These are phyloP conservation scores for Mortierella sp. DNA, from an alignment of 371 early-diverging fungal species.

Conservation along the genomic window DNA sequence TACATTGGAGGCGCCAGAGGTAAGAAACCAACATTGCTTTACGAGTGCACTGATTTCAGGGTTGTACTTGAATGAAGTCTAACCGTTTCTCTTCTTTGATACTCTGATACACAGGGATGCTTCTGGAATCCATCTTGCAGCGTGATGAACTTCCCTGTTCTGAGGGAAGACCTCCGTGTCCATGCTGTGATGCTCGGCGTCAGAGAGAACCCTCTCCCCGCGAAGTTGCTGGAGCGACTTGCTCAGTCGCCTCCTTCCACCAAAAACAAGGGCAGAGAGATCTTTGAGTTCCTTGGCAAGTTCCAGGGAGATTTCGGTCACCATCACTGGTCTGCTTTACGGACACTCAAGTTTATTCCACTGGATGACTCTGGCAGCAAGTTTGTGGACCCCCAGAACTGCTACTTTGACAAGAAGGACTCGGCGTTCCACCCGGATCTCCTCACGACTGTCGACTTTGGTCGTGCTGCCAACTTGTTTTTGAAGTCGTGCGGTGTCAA, in stretches of 20 bases:
- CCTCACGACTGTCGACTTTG: constrained; percentile 84
- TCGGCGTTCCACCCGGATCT: constrained; percentile 66
- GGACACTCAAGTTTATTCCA: constrained; percentile 76
- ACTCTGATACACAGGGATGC: constrained; percentile 59
- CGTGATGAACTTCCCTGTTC: constrained; percentile 77
- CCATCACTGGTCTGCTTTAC: constrained; percentile 69
- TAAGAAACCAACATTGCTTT: background rate
- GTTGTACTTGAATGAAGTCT: background rate
- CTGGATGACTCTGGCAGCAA: constrained; percentile 56
- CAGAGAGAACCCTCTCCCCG: constrained; percentile 70
- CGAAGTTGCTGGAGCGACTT: constrained; percentile 64
- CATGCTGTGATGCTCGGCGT: constrained; percentile 82
- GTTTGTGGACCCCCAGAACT: constrained; percentile 66
- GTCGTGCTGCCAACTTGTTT: constrained; percentile 80
- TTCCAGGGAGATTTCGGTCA: constrained; percentile 71
- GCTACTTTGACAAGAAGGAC: constrained; percentile 73
- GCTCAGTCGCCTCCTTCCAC: constrained; percentile 60
- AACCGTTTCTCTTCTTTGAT: background rate
- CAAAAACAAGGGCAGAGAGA: constrained; percentile 60
- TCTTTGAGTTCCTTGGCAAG: constrained; percentile 82
- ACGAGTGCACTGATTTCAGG: background rate
- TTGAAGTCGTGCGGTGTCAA: constrained; percentile 89
- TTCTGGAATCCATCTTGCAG: constrained; percentile 74
- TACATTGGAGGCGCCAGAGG: constrained; percentile 63
- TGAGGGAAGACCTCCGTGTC: constrained; percentile 68